phyloP scores from a whole-genome alignment of 768 basidiomycete genomes.

The Trametes sanguinea region DNA sequence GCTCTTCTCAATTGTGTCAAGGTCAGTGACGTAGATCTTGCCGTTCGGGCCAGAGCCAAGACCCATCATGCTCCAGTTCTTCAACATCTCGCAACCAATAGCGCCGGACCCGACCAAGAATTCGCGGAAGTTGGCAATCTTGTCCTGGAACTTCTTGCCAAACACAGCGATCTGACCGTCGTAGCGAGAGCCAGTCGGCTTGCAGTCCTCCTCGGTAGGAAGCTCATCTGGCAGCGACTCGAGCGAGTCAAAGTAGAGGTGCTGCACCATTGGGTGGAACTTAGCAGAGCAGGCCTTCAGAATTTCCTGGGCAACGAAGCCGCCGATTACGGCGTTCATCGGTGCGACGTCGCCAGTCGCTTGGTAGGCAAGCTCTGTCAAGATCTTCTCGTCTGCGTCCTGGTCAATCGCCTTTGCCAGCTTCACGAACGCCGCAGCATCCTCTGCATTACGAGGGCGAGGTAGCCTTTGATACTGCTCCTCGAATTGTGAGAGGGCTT shows the following conservation, averaged over 20 bases:
- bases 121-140: constrained; percentile 85
- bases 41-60: constrained; percentile 79
- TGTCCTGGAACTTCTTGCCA: constrained; percentile 89
- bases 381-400: constrained; percentile 77
- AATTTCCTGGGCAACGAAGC: constrained; percentile 97
- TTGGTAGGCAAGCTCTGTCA: constrained; percentile 88
- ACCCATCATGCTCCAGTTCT: constrained; percentile 99
- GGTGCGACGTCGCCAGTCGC: constrained; percentile 90
- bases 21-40: constrained; percentile 88
- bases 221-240: constrained; percentile 82
- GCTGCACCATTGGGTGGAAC: constrained; percentile 95
- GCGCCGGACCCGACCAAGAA: constrained; percentile 99
- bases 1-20: constrained; percentile 99
- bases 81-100: constrained; percentile 99
- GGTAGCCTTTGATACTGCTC: constrained; percentile 70
- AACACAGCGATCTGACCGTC: constrained; percentile 97
- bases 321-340: constrained; percentile 90
- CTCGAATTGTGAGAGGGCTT: constrained; percentile 82
- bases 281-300: constrained; percentile 97
- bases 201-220: constrained; percentile 82
- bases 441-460: constrained; percentile 77
- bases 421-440: constrained; percentile 70
- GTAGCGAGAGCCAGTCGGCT: constrained; percentile 81
- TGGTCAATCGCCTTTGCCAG: constrained; percentile 78
- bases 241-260: constrained; percentile 96